Evolutionary conservation across 2,329 filamentous ascomycete species (phyloP), one percentile per base, ranked within the genome.

Genomic region (Fusarium redolens): DNA sequence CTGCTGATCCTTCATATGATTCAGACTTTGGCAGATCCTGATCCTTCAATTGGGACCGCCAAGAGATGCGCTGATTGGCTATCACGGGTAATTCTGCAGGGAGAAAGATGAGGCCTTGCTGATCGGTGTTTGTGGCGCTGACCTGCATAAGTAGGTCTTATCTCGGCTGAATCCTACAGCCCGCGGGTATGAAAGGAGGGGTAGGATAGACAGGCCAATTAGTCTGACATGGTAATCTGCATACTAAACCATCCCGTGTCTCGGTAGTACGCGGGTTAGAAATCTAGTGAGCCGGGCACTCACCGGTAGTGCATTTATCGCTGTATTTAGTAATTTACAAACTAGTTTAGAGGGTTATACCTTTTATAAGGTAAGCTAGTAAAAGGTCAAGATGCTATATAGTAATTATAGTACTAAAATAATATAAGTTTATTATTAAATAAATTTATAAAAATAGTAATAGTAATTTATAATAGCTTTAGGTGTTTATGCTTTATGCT

Each of bases 1-100:
- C 10, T 22, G 47, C 20, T 50, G 47, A 52, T 52, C 48, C 31
- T 37, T 52, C 48, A 51, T 51, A 25, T 51, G 48, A 35, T 51
- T 10, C 48, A 37, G 31, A 41, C 9, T n/a, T 7, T 13, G 11
- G 35, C 8, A 41, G 38, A 52, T 52, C 31, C 48, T 52, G 48
- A 52, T 52, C 48, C 48, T 52, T 12, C n/a, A 37, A 35, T 25
- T 25, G 31, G 35, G 17, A 37, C 35, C 9, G 35, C 35, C 14
- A 37, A 17, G 35, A 4, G 17, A 17, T 10, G 8, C n/a, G 8
- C 12, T 18, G 17, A 52, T 37, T 52, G n/a, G 31, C 33, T 35
- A 7, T n/a, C 9, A 2, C 48, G 48, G 31, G n/a, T 1, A 37
- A 28, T 52, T 22, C 17, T 37, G 17, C 22, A 52, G 48, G 7